These are phyloP conservation scores for Staphylotrichum tortipilum DNA, from an alignment of 495 filamentous ascomycete genomes.

Conservation along the genomic window DNA sequence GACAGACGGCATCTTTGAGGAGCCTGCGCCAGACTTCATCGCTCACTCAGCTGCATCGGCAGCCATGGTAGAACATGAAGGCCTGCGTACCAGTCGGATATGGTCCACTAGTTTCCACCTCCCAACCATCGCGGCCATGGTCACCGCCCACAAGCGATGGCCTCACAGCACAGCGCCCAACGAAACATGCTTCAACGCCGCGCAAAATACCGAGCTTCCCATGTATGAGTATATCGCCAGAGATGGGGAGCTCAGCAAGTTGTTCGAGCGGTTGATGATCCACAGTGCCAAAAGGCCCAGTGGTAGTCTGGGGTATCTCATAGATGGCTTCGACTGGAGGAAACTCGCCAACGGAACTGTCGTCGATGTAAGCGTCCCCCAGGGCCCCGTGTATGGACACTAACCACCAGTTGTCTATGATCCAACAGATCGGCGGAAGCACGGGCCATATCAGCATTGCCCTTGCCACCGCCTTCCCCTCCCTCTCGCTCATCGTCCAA, in stretches of 20 bases:
- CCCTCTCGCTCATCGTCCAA: background rate
- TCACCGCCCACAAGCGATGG: background rate
- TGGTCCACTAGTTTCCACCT: background rate
- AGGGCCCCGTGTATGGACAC: too few relatives aligned
- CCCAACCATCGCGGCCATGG: background rate
- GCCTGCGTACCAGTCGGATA: background rate
- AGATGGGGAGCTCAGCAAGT: background rate
- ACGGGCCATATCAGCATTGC: background rate
- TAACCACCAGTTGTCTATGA: too few relatives aligned
- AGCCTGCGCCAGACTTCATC: background rate
- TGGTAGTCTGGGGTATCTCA: too few relatives aligned
- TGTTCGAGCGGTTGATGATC: background rate
- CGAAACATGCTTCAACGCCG: background rate
- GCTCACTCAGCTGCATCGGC: background rate
- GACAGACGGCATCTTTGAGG: background rate
- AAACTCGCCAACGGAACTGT: background rate
- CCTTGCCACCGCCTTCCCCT: background rate
- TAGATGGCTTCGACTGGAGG: background rate
- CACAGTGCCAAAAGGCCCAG: background rate
- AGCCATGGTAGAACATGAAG: background rate
- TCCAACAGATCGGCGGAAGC: background rate
- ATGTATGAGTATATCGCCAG: background rate
- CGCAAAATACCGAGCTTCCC: background rate
- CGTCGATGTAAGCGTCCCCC: background rate
- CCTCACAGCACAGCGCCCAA: background rate